Conservation (phyloP, 345 rosid genomes). For the Salix dunnii region DNA sequence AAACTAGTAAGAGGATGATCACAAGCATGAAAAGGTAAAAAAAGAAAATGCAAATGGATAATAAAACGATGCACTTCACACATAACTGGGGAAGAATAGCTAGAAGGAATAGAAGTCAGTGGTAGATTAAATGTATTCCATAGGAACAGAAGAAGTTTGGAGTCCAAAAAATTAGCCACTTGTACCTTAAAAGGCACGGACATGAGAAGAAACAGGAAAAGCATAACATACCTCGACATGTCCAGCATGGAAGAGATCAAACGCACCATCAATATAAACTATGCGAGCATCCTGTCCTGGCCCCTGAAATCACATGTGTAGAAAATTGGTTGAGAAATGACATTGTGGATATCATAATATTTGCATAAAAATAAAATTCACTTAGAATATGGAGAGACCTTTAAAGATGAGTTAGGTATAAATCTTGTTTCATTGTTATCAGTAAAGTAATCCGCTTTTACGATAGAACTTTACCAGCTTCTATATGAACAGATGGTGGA, state of each 20-base stretch:
- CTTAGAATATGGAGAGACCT: too few relatives aligned
- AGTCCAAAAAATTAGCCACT: neutral
- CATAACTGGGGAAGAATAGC: neutral
- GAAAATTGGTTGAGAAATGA: neutral
- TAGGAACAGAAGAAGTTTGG: neutral
- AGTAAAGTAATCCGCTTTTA: neutral
- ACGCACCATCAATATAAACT: constrained; percentile 73
- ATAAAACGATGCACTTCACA: neutral
- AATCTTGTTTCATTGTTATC: neutral
- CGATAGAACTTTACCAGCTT: neutral
- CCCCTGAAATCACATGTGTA: constrained; percentile 43
- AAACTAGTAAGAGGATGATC: neutral
- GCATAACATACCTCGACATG: constrained; percentile 60
- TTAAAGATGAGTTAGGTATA: neutral
- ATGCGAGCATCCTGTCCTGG: constrained; percentile 63
- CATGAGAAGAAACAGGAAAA: neutral
- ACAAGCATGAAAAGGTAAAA: neutral
- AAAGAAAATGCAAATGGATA: neutral
- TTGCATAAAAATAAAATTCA: neutral
- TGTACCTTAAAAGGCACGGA: neutral
- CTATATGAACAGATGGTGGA: neutral
- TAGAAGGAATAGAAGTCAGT: neutral
- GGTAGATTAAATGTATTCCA: neutral
- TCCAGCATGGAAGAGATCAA: constrained; percentile 85
- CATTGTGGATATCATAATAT: neutral